Evolutionary conservation across 805 yeast species (phyloP), one percentile per base, ranked within the genome.

Genomic region (Candida peoriensis): DNA sequence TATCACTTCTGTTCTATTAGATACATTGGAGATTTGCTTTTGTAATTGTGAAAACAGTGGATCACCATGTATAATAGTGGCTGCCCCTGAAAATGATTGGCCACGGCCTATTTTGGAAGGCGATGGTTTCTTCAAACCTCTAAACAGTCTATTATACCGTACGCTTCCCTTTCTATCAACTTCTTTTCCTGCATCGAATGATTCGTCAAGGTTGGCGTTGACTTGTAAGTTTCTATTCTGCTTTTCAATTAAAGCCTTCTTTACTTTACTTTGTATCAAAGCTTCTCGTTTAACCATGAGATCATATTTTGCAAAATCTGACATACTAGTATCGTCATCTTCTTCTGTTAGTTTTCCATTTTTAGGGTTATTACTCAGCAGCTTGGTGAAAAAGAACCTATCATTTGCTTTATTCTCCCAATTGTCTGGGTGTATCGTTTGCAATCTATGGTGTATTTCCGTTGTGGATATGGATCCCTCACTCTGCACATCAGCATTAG

Each of bases 231-330:
- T 38, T 12, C 38, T 39, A 13, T 42, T 33, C 11, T 38, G 43
- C 36, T 44, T 28, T 11, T 40, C 44, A 7, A 36, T 41, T 2
- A 44, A 13, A 2, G 42, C 41, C 23, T 42, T 41, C 30, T 44
- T 48, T 0, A 55, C 46, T 37, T 54, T 57, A 3, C 42, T 44
- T 36, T 61, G 56, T 12, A 62, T 32, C 20, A 46, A 42, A 9
- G 53, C 54, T 30, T 64, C 69, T 32, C 48, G 39, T 25, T 52
- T 52, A 1, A 63, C 56, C 44, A 54, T 54, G n/a, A 40, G 30
- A 31, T 64, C 61, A 39, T 63, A 64, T 5, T 38, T 37, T 8
- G 48, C 52, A 34, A 64, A 64, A 39, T 64, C 70, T 18, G 46
- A 38, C 2, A 34, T 26, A 4, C 32, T 45, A 8, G 31, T 38